A percentile compares a stretch with the other conserved stretches of the same genome.
Conservation (phyloP, 306 rosid species). For the Medicago arabica region DNA sequence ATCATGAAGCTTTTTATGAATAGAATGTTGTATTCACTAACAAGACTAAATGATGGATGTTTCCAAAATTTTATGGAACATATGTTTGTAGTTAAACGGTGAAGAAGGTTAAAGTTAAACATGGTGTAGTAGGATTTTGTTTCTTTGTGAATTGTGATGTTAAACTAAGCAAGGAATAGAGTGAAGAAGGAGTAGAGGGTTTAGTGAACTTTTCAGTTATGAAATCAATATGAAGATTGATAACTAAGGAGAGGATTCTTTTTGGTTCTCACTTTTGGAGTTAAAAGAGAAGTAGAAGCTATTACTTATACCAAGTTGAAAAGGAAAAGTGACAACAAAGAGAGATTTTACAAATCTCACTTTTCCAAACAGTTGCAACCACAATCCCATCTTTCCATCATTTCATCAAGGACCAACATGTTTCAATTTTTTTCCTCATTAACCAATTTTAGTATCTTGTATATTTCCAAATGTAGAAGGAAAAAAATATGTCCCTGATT, state of each 20-base stretch:
- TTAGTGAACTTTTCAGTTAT: constrained; percentile 67
- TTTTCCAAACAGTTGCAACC: constrained; percentile 76
- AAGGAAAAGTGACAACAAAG: constrained; percentile 65
- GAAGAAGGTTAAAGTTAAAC: constrained; percentile 51
- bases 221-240: too few species aligned
- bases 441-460: constrained; percentile 52
- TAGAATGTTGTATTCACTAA: constrained; percentile 51
- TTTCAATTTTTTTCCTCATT: constrained; percentile 39
- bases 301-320: constrained; percentile 71
- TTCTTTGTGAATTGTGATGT: too few species aligned
- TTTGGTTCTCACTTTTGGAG: constrained; percentile 33
- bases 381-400: constrained; percentile 56
- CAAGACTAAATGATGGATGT: constrained; percentile 50
- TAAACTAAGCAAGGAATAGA: not conserved
- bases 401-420: constrained; percentile 55
- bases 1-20: constrained; percentile 60
- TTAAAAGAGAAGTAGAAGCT: constrained; percentile 58
- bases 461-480: constrained; percentile 57
- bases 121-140: constrained; percentile 18
- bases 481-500: constrained; percentile 20
- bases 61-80: constrained; percentile 48
- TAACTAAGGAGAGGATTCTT: constrained; percentile 65
- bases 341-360: constrained; percentile 82
- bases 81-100: constrained; percentile 51
- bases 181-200: constrained; percentile 37